Percentiles rank a stretch among this genome's conserved stretches.
These are phyloP conservation scores for Trypanosoma avium DNA, from an alignment of 208 protist genomes.

Conservation along the genomic window DNA sequence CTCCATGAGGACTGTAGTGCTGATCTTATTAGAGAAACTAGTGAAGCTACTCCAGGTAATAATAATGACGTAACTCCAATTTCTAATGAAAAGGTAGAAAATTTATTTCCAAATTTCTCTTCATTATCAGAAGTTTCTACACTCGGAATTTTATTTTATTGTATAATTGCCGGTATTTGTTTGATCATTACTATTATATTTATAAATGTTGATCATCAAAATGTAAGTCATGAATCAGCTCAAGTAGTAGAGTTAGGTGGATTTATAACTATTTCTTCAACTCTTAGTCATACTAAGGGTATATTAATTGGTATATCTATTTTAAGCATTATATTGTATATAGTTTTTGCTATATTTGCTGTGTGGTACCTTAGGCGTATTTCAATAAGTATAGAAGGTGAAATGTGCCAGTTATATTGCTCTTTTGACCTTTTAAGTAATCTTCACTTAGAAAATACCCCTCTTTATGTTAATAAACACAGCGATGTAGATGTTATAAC, in stretches of 20 bases:
- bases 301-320: slow-evolving; percentile 14
- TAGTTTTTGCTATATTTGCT: neutral
- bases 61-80: too few relatives aligned
- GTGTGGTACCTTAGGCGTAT: slow-evolving; percentile 1
- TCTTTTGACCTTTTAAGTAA: slow-evolving; percentile 8
- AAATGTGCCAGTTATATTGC: slow-evolving; percentile 4
- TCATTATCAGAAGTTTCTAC: slow-evolving; percentile 7
- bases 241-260: neutral
- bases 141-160: slow-evolving; percentile 2
- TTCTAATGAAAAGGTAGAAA: neutral
- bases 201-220: slow-evolving; percentile 4
- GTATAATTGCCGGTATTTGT: slow-evolving; percentile 1
- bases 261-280: neutral
- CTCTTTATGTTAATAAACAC: slow-evolving; percentile 14
- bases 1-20: too few relatives aligned
- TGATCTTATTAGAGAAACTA: too few relatives aligned
- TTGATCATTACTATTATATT: slow-evolving; percentile 1
- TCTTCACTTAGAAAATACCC: slow-evolving; percentile 2
- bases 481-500: slow-evolving; percentile 6
- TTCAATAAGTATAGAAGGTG: neutral
- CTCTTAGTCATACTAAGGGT: neutral
- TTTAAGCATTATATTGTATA: neutral
- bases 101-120: neutral
- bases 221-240: neutral
- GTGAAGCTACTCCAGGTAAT: too few relatives aligned